These are phyloP conservation scores for Clitocybe nebularis DNA, from an alignment of 1,284 basidiomycete species.

Conservation along the genomic window DNA sequence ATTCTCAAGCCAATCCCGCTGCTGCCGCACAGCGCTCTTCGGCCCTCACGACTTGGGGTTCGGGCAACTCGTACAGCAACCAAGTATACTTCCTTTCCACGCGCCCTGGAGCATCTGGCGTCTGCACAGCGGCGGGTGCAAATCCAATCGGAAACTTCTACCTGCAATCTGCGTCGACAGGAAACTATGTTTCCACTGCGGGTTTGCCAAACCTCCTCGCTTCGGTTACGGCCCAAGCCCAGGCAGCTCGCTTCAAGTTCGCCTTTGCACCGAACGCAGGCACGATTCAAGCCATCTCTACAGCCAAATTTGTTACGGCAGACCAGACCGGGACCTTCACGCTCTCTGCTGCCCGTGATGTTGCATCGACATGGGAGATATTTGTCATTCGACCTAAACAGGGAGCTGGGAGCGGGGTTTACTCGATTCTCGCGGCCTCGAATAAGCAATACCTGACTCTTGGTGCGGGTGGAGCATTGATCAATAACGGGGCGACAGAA, in stretches of 20 bases:
- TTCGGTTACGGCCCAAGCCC: conserved; percentile 13
- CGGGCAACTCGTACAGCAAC: conserved; percentile 28
- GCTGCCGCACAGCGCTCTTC: conserved; percentile 26
- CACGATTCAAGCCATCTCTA: conserved; percentile 22
- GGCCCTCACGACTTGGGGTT: conserved; percentile 28
- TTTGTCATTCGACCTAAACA: conserved; percentile 27
- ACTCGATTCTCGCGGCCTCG: conserved; percentile 25
- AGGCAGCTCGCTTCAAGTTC: conserved; percentile 25
- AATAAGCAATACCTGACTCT: conserved; percentile 25
- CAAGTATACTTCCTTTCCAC: conserved; percentile 30
- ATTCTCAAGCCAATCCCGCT: conserved; percentile 24
- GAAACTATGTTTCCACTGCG: conserved; percentile 22
- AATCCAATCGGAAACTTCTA: conserved; percentile 26
- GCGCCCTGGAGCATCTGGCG: conserved; percentile 22
- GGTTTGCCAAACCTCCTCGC: conserved; percentile 24
- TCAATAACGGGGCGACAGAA: conserved; percentile 23
- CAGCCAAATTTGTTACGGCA: conserved; percentile 28
- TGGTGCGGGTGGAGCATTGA: conserved; percentile 18
- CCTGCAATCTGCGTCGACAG: conserved; percentile 21
- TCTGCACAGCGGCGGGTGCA: conserved; percentile 21
- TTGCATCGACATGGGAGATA: conserved; percentile 27
- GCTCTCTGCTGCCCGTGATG: conserved; percentile 24
- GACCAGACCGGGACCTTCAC: conserved; percentile 24
- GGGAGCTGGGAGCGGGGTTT: conserved; percentile 22
- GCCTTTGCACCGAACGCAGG: conserved; percentile 28